phyloP scores from a whole-genome alignment of 2,329 filamentous ascomycete genomes.

The Calycina herbarum region DNA sequence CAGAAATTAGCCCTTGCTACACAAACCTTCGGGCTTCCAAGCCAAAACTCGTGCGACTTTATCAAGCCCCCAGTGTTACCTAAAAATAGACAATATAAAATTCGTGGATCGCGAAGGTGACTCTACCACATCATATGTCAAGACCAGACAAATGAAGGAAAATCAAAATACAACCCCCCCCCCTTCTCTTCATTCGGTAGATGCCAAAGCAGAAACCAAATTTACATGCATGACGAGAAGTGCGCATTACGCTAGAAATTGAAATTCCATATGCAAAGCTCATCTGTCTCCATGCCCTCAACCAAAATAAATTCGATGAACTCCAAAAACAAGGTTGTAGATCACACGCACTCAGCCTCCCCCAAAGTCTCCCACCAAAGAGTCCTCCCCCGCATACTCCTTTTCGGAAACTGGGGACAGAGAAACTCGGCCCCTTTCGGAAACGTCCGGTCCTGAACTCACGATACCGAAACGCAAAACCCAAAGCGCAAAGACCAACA shows the following conservation, averaged over 20 bases:
- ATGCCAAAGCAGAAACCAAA: too few species aligned
- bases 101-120: background rate
- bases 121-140: background rate
- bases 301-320: background rate
- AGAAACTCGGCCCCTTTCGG: background rate
- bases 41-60: background rate
- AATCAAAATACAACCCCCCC: too few species aligned
- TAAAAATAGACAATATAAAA: background rate
- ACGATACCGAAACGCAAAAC: background rate
- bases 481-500: background rate
- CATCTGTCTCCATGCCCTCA: background rate
- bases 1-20: background rate
- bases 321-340: background rate
- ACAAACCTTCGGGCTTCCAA: background rate
- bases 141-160: too few species aligned
- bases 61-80: background rate
- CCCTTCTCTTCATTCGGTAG: too few species aligned
- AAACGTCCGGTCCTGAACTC: background rate
- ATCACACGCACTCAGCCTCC: background rate
- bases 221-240: background rate
- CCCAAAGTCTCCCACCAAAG: background rate
- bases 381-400: background rate
- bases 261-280: background rate
- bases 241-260: background rate
- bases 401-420: background rate